Evolutionary conservation across 2,329 filamentous ascomycete genomes (phyloP).

Genomic region (Trichoderma lentiforme): DNA sequence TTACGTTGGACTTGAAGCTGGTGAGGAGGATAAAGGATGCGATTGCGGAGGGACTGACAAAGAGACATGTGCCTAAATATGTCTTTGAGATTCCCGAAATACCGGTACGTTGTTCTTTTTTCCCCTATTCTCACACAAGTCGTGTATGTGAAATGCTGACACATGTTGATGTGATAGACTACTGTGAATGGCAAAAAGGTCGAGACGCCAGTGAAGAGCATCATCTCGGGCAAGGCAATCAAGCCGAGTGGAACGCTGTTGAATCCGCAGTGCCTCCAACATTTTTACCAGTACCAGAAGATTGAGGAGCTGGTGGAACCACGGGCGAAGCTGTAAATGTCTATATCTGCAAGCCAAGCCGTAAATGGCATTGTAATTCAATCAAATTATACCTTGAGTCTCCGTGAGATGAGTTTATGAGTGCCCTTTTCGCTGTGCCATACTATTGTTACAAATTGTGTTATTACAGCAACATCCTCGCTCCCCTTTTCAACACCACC

Average conservation of each 20-base stretch:
- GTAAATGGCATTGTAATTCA: background rate
- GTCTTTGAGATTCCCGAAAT: slow-evolving; percentile 80
- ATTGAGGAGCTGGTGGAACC: slow-evolving; percentile 33
- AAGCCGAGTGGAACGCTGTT: slow-evolving; percentile 73
- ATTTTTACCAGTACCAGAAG: slow-evolving; percentile 68
- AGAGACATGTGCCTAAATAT: slow-evolving; percentile 73
- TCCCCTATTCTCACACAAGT: too few relatives aligned
- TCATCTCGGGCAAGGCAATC: slow-evolving; percentile 70
- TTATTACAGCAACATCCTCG: background rate
- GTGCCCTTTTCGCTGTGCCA: background rate
- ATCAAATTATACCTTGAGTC: background rate
- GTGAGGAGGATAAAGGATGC: slow-evolving; percentile 58
- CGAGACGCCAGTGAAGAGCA: slow-evolving; percentile 79
- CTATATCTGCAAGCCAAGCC: background rate
- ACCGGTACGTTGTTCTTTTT: slow-evolving; percentile 60
- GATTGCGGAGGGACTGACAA: slow-evolving; percentile 64
- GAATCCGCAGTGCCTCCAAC: slow-evolving; percentile 73
- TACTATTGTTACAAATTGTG: background rate
- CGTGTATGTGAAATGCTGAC: too few relatives aligned
- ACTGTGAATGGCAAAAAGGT: slow-evolving; percentile 84
- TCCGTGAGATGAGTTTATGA: background rate
- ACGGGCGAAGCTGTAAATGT: slow-evolving; percentile 31
- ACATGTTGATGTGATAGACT: too few relatives aligned
- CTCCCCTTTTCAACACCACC: background rate
- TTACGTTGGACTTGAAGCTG: slow-evolving; percentile 51